phyloP scores from a whole-genome alignment of 2,329 filamentous ascomycete species.

The Moelleriella libera region DNA sequence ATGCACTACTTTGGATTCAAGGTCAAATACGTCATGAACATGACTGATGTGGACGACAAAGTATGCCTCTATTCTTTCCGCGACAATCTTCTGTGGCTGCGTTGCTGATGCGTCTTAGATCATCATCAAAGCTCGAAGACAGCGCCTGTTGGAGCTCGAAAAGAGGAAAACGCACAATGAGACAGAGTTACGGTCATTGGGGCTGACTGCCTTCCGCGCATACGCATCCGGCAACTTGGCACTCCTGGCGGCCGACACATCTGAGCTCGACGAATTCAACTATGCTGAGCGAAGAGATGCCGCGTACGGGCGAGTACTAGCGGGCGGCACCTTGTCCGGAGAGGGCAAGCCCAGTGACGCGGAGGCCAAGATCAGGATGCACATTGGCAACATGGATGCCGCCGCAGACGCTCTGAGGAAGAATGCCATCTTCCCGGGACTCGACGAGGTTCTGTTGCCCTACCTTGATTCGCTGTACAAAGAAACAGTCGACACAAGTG shows the following conservation, averaged over 20 bases:
- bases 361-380: slow-evolving; percentile 84
- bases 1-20: slow-evolving; percentile 72
- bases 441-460: slow-evolving; percentile 59
- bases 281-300: slow-evolving; percentile 34
- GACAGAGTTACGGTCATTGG: slow-evolving; percentile 31
- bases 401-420: slow-evolving; percentile 33
- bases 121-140: slow-evolving; percentile 54
- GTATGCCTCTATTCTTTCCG: slow-evolving; percentile 17
- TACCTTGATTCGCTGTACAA: slow-evolving; percentile 64
- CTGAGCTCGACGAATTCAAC: slow-evolving; percentile 31
- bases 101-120: slow-evolving; percentile 22
- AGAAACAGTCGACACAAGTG: slow-evolving; percentile 44
- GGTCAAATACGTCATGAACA: slow-evolving; percentile 84
- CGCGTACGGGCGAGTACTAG: slow-evolving; percentile 38
- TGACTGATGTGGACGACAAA: slow-evolving; percentile 74
- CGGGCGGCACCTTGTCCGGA: slow-evolving; percentile 39
- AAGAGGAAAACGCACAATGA: slow-evolving; percentile 50
- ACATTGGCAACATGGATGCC: slow-evolving; percentile 50
- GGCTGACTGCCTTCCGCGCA: slow-evolving; percentile 35
- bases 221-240: slow-evolving; percentile 43
- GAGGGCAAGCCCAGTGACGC: slow-evolving; percentile 55
- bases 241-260: slow-evolving; percentile 28
- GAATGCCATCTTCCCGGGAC: slow-evolving; percentile 37
- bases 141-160: slow-evolving; percentile 66
- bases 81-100: background rate